These are phyloP conservation scores for Mortierella sp. DNA, from an alignment of 371 early-diverging fungal species.

Conservation along the genomic window DNA sequence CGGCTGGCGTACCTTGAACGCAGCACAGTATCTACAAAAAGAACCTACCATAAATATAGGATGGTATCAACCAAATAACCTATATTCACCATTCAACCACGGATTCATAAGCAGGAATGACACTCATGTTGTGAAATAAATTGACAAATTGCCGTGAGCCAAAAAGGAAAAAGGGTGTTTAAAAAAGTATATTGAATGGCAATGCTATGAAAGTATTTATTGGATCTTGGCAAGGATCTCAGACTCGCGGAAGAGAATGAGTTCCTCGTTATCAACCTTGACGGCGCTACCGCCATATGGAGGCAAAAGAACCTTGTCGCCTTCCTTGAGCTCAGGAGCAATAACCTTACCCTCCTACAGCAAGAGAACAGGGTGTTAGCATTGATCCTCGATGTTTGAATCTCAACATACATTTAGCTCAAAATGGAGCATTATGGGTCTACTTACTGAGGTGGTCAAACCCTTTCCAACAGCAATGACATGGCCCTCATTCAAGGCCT, in stretches of 20 bases:
- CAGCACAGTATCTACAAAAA: too few relatives aligned
- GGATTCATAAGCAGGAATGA: too few relatives aligned
- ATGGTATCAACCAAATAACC: too few relatives aligned
- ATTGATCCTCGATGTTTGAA: conserved; percentile 22
- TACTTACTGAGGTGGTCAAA: conserved; percentile 65
- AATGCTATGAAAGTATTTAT: conserved; percentile 23
- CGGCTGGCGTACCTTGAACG: too few relatives aligned
- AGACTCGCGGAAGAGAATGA: conserved; percentile 85
- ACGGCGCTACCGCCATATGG: conserved; percentile 93
- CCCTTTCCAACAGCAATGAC: conserved; percentile 97
- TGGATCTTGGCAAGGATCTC: conserved; percentile 94
- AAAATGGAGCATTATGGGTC: background rate
- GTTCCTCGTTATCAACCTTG: conserved; percentile 89
- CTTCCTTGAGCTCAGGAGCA: conserved; percentile 85
- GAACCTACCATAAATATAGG: too few relatives aligned
- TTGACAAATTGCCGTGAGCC: too few relatives aligned
- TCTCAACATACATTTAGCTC: background rate
- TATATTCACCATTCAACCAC: too few relatives aligned
- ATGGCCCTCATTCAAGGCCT: conserved; percentile 91
- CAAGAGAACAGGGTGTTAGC: background rate
- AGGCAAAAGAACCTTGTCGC: conserved; percentile 96
- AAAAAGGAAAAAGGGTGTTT: too few relatives aligned
- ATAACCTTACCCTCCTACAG: conserved; percentile 79
- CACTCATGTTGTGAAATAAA: too few relatives aligned
- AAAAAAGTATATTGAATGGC: too few relatives aligned